Evolutionary conservation across 2,329 filamentous ascomycete species (phyloP).

Genomic region (Penicillium sp.): DNA sequence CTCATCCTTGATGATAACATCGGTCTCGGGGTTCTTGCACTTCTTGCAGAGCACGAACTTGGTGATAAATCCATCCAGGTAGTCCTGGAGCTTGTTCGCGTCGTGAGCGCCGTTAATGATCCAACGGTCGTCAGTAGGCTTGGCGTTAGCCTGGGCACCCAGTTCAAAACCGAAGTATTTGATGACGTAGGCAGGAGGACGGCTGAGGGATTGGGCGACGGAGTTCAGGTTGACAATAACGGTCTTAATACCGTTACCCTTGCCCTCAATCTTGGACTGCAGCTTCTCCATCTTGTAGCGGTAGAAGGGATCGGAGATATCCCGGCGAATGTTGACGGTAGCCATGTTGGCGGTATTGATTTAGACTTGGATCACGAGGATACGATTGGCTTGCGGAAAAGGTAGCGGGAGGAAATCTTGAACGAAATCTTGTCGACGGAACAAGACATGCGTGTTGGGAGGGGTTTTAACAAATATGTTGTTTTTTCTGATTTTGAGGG

Average conservation of each 20-base stretch:
- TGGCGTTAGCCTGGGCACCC: slow-evolving; percentile 96
- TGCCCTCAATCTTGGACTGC: slow-evolving; percentile 99
- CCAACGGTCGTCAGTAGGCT: slow-evolving; percentile 97
- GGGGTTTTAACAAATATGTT: slow-evolving; percentile 8
- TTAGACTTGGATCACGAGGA: slow-evolving; percentile 27
- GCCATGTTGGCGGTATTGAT: slow-evolving; percentile 71
- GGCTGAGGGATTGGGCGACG: slow-evolving; percentile 87
- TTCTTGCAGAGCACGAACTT: slow-evolving; percentile 99
- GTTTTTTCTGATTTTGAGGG: slow-evolving; percentile 13
- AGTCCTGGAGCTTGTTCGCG: slow-evolving; percentile 91
- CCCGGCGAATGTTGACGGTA: slow-evolving; percentile 96
- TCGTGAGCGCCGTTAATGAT: slow-evolving; percentile 99
- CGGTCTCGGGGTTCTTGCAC: slow-evolving; percentile 99
- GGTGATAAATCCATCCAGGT: slow-evolving; percentile 96
- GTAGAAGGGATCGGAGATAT: slow-evolving; percentile 98
- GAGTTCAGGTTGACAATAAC: slow-evolving; percentile 96
- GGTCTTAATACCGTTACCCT: slow-evolving; percentile 99
- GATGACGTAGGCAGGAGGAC: slow-evolving; percentile 92
- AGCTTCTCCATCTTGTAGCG: slow-evolving; percentile 99
- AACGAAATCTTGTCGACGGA: slow-evolving; percentile 47
- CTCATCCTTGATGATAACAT: slow-evolving; percentile 91
- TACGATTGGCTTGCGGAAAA: slow-evolving; percentile 28
- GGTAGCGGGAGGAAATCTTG: slow-evolving; percentile 41
- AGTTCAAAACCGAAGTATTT: slow-evolving; percentile 99
- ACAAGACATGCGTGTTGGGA: slow-evolving; percentile 61